These are phyloP conservation scores for Fraxinus greggii DNA, from an alignment of 305 asterid species.

Conservation along the genomic window DNA sequence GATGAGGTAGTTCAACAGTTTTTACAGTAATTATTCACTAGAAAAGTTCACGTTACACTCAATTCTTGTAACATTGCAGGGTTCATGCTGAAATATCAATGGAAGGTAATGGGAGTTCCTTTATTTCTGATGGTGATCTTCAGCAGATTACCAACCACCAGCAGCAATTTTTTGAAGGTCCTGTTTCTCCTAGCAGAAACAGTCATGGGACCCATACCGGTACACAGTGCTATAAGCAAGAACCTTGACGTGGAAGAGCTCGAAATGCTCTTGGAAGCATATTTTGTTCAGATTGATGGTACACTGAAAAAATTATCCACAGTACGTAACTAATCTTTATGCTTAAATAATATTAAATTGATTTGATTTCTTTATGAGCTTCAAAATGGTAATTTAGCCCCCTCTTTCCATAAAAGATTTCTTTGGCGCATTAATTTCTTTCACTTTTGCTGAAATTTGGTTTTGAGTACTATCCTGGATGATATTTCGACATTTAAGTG, in stretches of 20 bases:
- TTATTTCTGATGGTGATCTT: constrained; percentile 38
- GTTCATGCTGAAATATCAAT: constrained; percentile 42
- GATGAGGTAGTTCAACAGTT: neutral
- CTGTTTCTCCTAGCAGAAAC: constrained; percentile 54
- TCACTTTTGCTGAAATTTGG: neutral
- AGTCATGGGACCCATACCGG: constrained; percentile 76
- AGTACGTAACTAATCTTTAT: constrained; percentile 41
- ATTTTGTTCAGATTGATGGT: constrained; percentile 93
- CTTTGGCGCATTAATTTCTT: neutral
- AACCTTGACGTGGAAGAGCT: constrained; percentile 94
- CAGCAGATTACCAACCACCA: constrained; percentile 39
- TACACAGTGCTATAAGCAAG: constrained; percentile 64
- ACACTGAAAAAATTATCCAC: constrained; percentile 87
- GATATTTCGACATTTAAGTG: neutral
- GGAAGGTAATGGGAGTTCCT: constrained; percentile 51
- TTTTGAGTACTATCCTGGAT: neutral
- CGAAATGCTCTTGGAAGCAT: constrained; percentile 98
- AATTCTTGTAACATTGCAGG: constrained; percentile 39
- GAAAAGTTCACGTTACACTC: neutral
- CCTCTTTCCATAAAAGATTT: neutral
- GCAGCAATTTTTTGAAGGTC: constrained; percentile 52
- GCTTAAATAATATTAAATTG: neutral
- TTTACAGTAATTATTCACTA: neutral
- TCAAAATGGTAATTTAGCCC: neutral
- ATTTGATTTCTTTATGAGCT: constrained; percentile 3